phyloP scores from a whole-genome alignment of 148 eudicot species.

The Linanthus parryae region DNA sequence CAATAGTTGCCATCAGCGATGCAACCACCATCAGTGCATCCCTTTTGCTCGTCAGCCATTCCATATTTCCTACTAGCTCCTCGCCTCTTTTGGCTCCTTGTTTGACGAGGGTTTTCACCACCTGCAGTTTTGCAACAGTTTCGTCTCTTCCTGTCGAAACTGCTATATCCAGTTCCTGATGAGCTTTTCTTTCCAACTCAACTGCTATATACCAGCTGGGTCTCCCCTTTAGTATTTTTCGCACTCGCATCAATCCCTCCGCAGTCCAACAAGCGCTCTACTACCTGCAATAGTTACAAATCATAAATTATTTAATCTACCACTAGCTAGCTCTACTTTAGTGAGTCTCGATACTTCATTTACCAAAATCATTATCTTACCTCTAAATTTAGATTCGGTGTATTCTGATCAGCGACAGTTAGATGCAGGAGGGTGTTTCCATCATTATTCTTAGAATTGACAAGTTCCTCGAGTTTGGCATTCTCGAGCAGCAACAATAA shows the following conservation, averaged over 20 bases:
- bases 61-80: background rate
- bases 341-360: no score
- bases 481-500: background rate
- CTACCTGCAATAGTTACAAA: slow-evolving; percentile 1
- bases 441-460: background rate
- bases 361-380: background rate
- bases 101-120: background rate
- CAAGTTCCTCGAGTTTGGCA: background rate
- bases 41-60: slow-evolving; percentile 1
- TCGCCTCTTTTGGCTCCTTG: background rate
- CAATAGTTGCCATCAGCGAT: background rate
- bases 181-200: background rate
- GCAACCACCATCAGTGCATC: background rate
- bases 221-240: background rate
- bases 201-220: background rate
- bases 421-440: background rate
- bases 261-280: background rate
- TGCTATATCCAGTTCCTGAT: no score
- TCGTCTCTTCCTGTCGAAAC: no score
- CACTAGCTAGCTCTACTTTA: no score
- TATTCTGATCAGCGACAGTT: background rate
- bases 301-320: no score
- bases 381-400: background rate
- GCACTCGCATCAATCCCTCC: background rate
- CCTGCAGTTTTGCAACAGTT: background rate